phyloP scores from a whole-genome alignment of 31 red algal species.

The Asparagopsis taxiformis region DNA sequence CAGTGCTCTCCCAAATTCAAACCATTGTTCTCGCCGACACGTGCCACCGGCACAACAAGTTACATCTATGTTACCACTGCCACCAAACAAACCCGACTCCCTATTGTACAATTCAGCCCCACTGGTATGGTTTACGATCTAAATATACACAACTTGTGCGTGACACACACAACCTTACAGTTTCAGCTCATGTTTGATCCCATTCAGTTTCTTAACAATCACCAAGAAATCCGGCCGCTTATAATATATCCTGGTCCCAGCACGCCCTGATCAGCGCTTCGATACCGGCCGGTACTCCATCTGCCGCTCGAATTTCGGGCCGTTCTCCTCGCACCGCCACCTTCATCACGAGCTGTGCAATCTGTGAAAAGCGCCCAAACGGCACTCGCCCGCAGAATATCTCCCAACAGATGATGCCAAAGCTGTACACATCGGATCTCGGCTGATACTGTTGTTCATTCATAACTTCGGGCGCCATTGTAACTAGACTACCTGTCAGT shows the following conservation, averaged over 20 bases:
- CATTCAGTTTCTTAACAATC: conserved; percentile 56
- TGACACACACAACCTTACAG: neutral
- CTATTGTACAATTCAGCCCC: too few species aligned
- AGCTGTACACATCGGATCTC: conserved; percentile 91
- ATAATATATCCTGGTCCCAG: conserved; percentile 50
- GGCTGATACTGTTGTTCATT: conserved; percentile 58
- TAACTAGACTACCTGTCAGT: conserved; percentile 74
- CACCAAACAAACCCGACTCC: too few species aligned
- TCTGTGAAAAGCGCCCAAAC: conserved; percentile 60
- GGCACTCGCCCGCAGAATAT: conserved; percentile 75
- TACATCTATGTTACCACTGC: too few species aligned
- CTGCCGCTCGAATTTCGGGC: conserved; percentile 34
- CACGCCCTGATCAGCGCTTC: conserved; percentile 49
- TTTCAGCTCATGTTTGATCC: conserved; percentile 21
- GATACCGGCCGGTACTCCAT: conserved; percentile 43
- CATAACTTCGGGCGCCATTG: conserved; percentile 97
- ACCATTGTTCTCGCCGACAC: too few species aligned
- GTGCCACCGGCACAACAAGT: too few species aligned
- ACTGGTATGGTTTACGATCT: too few species aligned
- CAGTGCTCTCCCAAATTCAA: too few species aligned
- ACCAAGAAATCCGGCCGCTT: conserved; percentile 53
- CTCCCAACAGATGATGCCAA: conserved; percentile 92
- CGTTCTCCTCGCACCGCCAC: conserved; percentile 67
- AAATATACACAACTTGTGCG: too few species aligned
- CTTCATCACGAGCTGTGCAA: conserved; percentile 81